phyloP scores from a whole-genome alignment of 352 stramenopile genomes.

The Globisporangium megalacanthum region DNA sequence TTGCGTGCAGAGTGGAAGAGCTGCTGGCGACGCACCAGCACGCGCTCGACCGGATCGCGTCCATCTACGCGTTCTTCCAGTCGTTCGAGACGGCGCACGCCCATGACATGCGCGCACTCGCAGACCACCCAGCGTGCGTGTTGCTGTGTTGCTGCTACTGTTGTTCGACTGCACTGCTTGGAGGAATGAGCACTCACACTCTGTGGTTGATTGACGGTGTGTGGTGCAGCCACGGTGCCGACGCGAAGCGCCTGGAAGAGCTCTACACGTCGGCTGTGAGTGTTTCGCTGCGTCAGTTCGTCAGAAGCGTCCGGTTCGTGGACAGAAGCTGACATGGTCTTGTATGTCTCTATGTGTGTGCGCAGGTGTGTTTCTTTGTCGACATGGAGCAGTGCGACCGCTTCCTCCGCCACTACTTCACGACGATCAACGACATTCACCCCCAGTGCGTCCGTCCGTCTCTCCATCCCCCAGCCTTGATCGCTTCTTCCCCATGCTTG shows the following conservation, averaged over 20 bases:
- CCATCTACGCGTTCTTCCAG: constrained; percentile 60
- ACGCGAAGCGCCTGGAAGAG: constrained; percentile 11
- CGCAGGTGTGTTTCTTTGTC: constrained; percentile 72
- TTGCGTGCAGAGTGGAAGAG: constrained; percentile 52
- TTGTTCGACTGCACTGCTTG: too few relatives aligned
- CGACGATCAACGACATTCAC: constrained; percentile 80
- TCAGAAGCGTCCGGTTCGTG: neutral
- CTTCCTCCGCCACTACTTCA: constrained; percentile 72
- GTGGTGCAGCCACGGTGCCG: neutral
- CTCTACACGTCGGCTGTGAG: constrained; percentile 16
- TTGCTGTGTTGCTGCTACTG: too few relatives aligned
- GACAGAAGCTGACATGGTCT: neutral
- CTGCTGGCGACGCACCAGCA: constrained; percentile 53
- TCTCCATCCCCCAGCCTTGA: too few relatives aligned
- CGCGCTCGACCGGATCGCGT: constrained; percentile 47
- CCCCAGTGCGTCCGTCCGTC: constrained; percentile 35
- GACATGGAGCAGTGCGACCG: constrained; percentile 87
- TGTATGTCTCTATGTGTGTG: neutral
- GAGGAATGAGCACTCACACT: too few relatives aligned
- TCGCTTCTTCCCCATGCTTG: too few relatives aligned
- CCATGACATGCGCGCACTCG: constrained; percentile 24
- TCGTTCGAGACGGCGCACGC: constrained; percentile 45
- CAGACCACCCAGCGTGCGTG: constrained; percentile 1
- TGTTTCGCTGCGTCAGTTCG: neutral
- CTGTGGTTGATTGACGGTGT: too few relatives aligned